A percentile compares a stretch with the other conserved stretches of the same genome.
phyloP scores from a whole-genome alignment of 768 basidiomycete genomes.

The Termitomyces sp. region DNA sequence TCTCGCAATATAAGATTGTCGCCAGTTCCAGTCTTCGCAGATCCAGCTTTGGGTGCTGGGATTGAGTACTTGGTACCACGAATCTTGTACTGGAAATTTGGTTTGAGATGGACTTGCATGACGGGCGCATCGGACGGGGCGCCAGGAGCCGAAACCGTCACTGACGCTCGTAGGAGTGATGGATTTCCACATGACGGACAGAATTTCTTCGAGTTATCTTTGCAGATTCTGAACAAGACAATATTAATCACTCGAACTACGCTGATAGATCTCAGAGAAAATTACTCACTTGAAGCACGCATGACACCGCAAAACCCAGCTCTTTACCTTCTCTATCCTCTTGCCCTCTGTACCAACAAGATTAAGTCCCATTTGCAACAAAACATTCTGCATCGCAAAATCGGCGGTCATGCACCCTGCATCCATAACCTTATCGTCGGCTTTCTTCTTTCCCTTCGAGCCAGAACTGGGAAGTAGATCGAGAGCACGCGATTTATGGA shows the following conservation, averaged over 20 bases:
- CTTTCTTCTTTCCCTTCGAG: conserved; percentile 31
- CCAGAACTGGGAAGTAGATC: conserved; percentile 67
- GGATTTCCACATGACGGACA: conserved; percentile 97
- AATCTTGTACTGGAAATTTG: conserved; percentile 90
- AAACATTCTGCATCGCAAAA: conserved; percentile 98
- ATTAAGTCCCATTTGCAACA: conserved; percentile 90
- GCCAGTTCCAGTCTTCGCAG: conserved; percentile 78
- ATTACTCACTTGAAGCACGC: conserved; percentile 94
- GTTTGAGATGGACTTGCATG: conserved; percentile 90
- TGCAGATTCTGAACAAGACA: conserved; percentile 70
- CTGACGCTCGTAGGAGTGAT: conserved; percentile 85
- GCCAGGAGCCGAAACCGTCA: conserved; percentile 71
- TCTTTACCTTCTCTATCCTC: conserved; percentile 86
- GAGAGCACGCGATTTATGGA: conserved; percentile 86
- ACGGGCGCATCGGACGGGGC: conserved; percentile 57
- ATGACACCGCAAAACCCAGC: conserved; percentile 95
- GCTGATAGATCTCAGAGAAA: not conserved
- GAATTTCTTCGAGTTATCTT: conserved; percentile 92
- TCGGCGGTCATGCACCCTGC: conserved; percentile 97
- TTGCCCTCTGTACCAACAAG: conserved; percentile 90
- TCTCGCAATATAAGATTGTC: conserved; percentile 87
- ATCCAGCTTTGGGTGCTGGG: conserved; percentile 85
- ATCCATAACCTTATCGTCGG: conserved; percentile 39
- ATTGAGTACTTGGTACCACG: conserved; percentile 93
- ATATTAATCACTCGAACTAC: not conserved